A percentile compares a stretch with the other conserved stretches of the same genome.
These are phyloP conservation scores for Glycine tomentella DNA, from an alignment of 306 rosid genomes.

Conservation along the genomic window DNA sequence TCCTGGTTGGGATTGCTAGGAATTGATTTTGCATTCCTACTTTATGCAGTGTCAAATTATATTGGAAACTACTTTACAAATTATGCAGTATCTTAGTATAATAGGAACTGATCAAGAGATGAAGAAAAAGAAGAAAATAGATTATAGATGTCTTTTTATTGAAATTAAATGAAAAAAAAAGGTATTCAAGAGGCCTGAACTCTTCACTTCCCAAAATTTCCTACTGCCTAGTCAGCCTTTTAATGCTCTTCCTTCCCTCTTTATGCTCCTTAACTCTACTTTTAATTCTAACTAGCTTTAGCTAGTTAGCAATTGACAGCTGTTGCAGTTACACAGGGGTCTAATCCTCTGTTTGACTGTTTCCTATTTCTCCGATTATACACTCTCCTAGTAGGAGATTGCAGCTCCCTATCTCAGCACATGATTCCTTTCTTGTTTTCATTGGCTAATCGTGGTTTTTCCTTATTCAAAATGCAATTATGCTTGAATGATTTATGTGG, in stretches of 20 bases:
- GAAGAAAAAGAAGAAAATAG: neutral
- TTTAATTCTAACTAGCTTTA: neutral
- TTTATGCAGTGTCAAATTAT: constrained; percentile 18
- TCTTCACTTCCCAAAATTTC: neutral
- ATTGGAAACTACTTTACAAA: constrained; percentile 13
- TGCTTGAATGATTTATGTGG: constrained; percentile 24
- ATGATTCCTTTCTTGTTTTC: neutral
- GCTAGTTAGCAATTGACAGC: neutral
- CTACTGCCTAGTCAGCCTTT: neutral
- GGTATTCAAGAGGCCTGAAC: neutral
- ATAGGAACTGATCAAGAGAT: neutral
- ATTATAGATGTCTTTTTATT: neutral
- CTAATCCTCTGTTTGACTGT: neutral
- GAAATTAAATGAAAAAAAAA: neutral
- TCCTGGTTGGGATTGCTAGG: constrained; percentile 30
- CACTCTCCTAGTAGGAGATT: neutral
- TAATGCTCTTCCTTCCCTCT: neutral
- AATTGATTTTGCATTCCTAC: constrained; percentile 21
- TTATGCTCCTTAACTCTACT: neutral
- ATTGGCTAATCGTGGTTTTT: neutral
- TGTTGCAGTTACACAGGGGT: neutral
- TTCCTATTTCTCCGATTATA: neutral
- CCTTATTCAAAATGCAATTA: constrained; percentile 28
- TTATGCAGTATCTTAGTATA: neutral
- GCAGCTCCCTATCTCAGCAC: neutral